Evolutionary conservation across 106 monocot genomes (phyloP).

Genomic region (Dioscorea zingiberensis): DNA sequence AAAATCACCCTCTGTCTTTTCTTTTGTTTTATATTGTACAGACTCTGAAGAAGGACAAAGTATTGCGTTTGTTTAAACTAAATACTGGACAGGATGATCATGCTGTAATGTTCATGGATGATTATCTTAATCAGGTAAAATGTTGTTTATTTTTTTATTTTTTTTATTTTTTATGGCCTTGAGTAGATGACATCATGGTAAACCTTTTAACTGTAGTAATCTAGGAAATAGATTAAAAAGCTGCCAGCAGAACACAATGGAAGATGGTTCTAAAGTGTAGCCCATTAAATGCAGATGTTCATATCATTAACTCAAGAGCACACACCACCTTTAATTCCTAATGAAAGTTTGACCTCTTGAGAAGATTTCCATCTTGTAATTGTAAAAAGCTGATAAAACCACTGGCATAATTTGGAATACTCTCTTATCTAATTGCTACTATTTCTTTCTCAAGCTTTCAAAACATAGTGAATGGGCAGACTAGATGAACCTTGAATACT

Average conservation of each 20-base stretch:
- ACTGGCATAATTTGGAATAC: too few relatives aligned
- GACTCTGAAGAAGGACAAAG: slow-evolving; percentile 69
- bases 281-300: not conserved
- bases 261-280: not conserved
- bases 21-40: slow-evolving; percentile 11
- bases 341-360: too few relatives aligned
- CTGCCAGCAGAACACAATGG: not conserved
- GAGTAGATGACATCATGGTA: not conserved
- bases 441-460: too few relatives aligned
- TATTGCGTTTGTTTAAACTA: slow-evolving; percentile 77
- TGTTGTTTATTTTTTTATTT: not conserved
- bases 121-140: slow-evolving; percentile 71
- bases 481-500: too few relatives aligned
- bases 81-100: slow-evolving; percentile 93
- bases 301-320: too few relatives aligned
- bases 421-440: too few relatives aligned
- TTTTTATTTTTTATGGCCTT: not conserved
- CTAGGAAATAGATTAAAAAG: not conserved
- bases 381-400: too few relatives aligned
- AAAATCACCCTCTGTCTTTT: not conserved
- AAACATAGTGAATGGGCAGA: too few relatives aligned
- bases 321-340: too few relatives aligned
- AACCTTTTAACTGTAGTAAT: not conserved
- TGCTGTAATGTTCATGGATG: slow-evolving; percentile 91
- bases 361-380: too few relatives aligned